Percentiles rank a stretch among this genome's conserved stretches.
Conservation (phyloP, 78 protist genomes). For the Monosiga brevicollis region DNA sequence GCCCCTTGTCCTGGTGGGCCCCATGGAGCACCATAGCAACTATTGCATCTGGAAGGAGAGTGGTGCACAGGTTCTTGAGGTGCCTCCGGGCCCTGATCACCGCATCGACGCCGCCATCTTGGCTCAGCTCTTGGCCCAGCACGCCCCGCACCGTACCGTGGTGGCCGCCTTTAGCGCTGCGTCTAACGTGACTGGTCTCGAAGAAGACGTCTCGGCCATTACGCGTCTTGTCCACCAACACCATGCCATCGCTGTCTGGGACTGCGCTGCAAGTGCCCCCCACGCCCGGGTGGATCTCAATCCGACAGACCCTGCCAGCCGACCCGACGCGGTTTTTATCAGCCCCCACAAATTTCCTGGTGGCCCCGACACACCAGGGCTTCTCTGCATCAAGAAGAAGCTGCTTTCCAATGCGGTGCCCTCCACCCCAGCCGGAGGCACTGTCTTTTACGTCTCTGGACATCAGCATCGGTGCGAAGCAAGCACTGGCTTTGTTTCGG, state of each 20-base stretch:
- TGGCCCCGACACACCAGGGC: constrained; percentile 78
- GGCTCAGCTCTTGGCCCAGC: not conserved
- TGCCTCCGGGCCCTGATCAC: not conserved
- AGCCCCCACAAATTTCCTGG: constrained; percentile 85
- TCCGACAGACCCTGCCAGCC: not conserved
- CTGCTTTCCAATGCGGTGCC: constrained; percentile 14
- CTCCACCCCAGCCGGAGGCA: constrained; percentile 65
- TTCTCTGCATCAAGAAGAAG: constrained; percentile 43
- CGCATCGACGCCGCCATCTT: not conserved
- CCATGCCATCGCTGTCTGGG: constrained; percentile 59
- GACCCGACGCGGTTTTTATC: constrained; percentile 66
- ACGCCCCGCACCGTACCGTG: not conserved
- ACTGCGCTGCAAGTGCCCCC: constrained; percentile 83
- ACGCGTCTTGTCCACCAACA: constrained; percentile 48
- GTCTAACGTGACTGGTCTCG: constrained; percentile 76
- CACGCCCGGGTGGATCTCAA: constrained; percentile 29
- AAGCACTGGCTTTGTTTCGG: constrained; percentile 27
- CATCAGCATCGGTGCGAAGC: too few species aligned
- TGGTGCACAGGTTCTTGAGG: too few species aligned
- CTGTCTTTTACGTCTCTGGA: constrained; percentile 67
- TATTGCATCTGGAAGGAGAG: constrained; percentile 81
- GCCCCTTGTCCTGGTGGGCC: constrained; percentile 62
- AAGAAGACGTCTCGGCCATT: constrained; percentile 42
- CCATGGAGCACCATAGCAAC: constrained; percentile 84
- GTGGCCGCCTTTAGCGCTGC: constrained; percentile 77